Evolutionary conservation across 2,329 filamentous ascomycete genomes (phyloP).

Genomic region (Scedosporium aurantiacum): DNA sequence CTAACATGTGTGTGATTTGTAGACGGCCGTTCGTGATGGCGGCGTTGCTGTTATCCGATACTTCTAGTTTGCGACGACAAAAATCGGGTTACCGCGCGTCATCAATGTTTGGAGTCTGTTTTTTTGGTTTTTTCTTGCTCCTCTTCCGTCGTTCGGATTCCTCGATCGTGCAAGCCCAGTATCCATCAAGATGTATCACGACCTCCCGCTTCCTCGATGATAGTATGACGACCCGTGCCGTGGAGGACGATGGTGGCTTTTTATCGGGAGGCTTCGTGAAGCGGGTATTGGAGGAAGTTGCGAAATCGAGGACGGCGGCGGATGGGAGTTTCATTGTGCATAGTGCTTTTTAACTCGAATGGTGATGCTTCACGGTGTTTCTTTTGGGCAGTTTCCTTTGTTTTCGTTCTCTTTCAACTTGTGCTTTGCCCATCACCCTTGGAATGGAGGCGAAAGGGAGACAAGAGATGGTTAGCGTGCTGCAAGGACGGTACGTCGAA

Average conservation of each 20-base stretch:
- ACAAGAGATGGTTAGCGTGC: no score
- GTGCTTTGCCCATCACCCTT: background rate
- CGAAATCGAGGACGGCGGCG: background rate
- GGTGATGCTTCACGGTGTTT: conserved; percentile 1
- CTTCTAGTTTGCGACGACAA: background rate
- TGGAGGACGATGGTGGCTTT: background rate
- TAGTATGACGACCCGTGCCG: background rate
- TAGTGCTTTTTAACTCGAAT: conserved; percentile 4
- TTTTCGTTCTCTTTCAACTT: background rate
- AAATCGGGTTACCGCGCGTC: background rate
- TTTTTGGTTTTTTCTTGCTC: background rate
- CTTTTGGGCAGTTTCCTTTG: background rate
- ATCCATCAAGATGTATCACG: background rate
- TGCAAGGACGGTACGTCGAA: no score
- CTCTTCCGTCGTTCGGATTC: background rate
- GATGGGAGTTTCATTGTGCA: background rate
- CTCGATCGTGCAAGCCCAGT: background rate
- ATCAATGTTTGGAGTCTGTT: background rate
- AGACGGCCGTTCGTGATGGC: background rate
- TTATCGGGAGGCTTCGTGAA: background rate
- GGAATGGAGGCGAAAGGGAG: background rate
- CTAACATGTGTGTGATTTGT: background rate
- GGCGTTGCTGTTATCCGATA: background rate
- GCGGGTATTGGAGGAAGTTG: background rate
- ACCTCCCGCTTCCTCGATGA: conserved; percentile 12